A percentile compares a stretch with the other conserved stretches of the same genome.
Evolutionary conservation across 225 moss, liverwort and hornwort genomes (phyloP).

Genomic region (Physcomitrellopsis africana): DNA sequence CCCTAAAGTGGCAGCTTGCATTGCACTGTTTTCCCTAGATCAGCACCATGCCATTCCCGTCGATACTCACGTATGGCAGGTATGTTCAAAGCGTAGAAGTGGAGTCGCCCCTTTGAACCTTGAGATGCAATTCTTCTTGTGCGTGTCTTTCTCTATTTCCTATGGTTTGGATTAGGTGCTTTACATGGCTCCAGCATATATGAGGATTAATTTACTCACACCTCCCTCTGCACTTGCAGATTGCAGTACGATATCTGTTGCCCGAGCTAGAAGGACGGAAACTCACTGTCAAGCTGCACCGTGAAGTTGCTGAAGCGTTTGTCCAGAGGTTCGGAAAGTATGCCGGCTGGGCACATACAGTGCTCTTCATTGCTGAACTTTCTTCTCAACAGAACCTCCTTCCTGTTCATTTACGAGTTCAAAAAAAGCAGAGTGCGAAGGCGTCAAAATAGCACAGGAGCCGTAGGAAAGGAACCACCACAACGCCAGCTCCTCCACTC

Average conservation of each 20-base stretch:
- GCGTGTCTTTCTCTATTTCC: not conserved
- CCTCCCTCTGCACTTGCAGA: conserved; percentile 47
- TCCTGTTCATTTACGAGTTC: conserved; percentile 73
- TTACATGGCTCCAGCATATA: not conserved
- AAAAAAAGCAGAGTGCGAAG: conserved; percentile 46
- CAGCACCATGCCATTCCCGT: conserved; percentile 99
- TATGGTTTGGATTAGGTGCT: not conserved
- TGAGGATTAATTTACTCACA: not conserved
- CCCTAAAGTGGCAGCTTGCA: conserved; percentile 97
- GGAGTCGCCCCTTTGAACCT: not conserved
- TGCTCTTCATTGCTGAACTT: conserved; percentile 96
- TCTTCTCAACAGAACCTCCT: conserved; percentile 81
- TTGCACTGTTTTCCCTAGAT: conserved; percentile 96
- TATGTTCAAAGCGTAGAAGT: conserved; percentile 26
- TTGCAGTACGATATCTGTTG: conserved; percentile 84
- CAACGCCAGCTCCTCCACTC: not conserved
- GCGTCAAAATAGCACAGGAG: conserved; percentile 36
- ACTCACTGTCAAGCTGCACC: conserved; percentile 82
- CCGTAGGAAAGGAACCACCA: conserved; percentile 11
- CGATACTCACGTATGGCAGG: conserved; percentile 99
- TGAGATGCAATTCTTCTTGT: not conserved
- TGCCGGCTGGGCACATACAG: conserved; percentile 98
- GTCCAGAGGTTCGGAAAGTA: conserved; percentile 87
- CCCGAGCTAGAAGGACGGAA: conserved; percentile 88
- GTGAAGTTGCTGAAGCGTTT: conserved; percentile 86